Percentiles rank a stretch among this genome's conserved stretches.
phyloP scores from a whole-genome alignment of 768 basidiomycete species.

The Termitomyces sp. region DNA sequence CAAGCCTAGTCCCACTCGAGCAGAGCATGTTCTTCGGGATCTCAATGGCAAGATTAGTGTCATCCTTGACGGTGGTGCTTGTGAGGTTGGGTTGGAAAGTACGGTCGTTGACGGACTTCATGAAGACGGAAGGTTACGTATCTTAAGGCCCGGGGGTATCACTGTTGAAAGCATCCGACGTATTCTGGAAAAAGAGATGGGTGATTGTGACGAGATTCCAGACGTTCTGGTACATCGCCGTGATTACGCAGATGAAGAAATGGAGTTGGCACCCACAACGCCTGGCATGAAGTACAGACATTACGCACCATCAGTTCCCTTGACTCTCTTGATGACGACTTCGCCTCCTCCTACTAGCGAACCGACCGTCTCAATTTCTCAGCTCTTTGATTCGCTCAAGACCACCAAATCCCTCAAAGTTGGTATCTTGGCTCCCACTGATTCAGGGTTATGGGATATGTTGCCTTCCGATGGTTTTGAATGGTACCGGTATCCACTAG shows the following conservation, averaged over 20 bases:
- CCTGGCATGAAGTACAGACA: conserved; percentile 99
- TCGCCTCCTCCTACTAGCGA: conserved; percentile 33
- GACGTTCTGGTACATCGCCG: conserved; percentile 73
- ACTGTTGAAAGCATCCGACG: conserved; percentile 82
- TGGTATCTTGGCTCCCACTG: conserved; percentile 63
- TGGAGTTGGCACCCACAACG: conserved; percentile 82
- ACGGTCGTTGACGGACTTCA: conserved; percentile 90
- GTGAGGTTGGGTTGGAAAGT: conserved; percentile 89
- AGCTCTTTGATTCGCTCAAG: conserved; percentile 41
- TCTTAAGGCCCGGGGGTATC: conserved; percentile 88
- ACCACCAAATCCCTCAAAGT: conserved; percentile 36
- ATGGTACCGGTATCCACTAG: conserved; percentile 53
- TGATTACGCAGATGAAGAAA: conserved; percentile 64
- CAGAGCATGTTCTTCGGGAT: conserved; percentile 79
- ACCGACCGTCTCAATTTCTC: conserved; percentile 21
- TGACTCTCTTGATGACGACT: conserved; percentile 61
- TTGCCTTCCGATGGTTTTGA: conserved; percentile 31
- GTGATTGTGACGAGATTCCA: conserved; percentile 30
- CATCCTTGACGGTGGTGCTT: conserved; percentile 90
- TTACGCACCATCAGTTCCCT: conserved; percentile 88
- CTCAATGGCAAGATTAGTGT: conserved; percentile 66
- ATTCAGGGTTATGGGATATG: conserved; percentile 41
- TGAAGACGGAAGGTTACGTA: conserved; percentile 66
- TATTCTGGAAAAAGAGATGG: conserved; percentile 39
- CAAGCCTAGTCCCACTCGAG: conserved; percentile 88